Evolutionary conservation across 2,329 filamentous ascomycete species (phyloP).

Genomic region (Cercospora beticola): DNA sequence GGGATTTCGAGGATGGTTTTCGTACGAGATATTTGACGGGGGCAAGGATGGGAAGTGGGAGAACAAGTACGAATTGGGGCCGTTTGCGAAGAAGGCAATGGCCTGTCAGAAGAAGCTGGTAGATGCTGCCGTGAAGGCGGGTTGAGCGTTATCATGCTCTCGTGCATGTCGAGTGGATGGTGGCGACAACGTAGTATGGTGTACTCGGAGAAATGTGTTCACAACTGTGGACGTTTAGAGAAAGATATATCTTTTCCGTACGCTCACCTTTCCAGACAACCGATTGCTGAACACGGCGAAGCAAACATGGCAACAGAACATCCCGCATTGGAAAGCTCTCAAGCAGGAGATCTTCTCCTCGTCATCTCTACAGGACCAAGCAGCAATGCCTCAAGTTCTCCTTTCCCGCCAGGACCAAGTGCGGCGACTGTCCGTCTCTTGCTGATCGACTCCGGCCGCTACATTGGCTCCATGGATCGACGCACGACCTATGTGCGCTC

Average conservation of each 20-base stretch:
- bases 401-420: background rate
- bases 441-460: background rate
- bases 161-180: background rate
- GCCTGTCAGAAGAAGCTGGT: slow-evolving; percentile 42
- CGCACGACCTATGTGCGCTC: background rate
- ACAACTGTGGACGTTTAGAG: background rate
- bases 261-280: background rate
- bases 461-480: background rate
- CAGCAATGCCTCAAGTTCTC: background rate
- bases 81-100: slow-evolving; percentile 36
- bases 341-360: slow-evolving; percentile 1
- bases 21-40: slow-evolving; percentile 68
- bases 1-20: slow-evolving; percentile 66
- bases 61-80: slow-evolving; percentile 49
- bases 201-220: background rate
- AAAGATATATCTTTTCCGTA: background rate
- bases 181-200: background rate
- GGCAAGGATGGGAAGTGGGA: slow-evolving; percentile 56
- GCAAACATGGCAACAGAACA: slow-evolving; percentile 6
- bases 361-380: background rate
- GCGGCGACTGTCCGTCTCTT: background rate
- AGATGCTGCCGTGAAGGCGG: slow-evolving; percentile 24
- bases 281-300: background rate
- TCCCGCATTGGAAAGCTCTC: background rate
- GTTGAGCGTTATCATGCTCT: background rate